Evolutionary conservation across 441 rosid genomes (phyloP).

Genomic region (Geranium incanum): DNA sequence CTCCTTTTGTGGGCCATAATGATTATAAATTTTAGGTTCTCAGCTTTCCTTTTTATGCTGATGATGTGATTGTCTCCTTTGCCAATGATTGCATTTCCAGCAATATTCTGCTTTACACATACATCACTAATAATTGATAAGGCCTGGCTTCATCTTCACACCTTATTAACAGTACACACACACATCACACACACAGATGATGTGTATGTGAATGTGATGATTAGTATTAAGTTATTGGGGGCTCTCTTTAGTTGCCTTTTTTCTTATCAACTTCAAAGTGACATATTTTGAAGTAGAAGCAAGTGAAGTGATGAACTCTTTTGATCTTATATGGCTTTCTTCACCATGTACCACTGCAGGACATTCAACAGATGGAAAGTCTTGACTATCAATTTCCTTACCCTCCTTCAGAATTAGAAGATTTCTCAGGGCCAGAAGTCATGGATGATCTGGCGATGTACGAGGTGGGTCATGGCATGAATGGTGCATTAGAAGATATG

Average conservation of each 20-base stretch:
- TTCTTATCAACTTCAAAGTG: conserved; percentile 21
- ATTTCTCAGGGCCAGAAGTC: conserved; percentile 44
- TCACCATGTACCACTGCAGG: conserved; percentile 36
- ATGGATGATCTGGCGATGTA: conserved; percentile 28
- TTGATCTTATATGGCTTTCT: conserved; percentile 30
- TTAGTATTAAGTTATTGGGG: too few species aligned
- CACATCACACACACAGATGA: too few species aligned
- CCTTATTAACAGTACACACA: neutral
- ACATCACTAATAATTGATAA: neutral
- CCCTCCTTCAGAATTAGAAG: conserved; percentile 51
- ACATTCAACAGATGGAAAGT: conserved; percentile 16
- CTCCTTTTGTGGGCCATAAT: conserved; percentile 12
- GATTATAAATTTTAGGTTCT: conserved; percentile 11
- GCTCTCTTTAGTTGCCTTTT: too few species aligned
- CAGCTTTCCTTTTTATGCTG: conserved; percentile 17
- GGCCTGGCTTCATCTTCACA: conserved; percentile 28
- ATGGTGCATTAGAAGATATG: conserved; percentile 50
- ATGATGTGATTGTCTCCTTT: conserved; percentile 33
- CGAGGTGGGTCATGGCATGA: neutral
- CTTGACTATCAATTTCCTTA: conserved; percentile 43
- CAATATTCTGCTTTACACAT: conserved; percentile 3
- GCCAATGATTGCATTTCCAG: conserved; percentile 29
- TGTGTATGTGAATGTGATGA: too few species aligned
- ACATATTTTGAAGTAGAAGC: neutral
- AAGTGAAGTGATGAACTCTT: conserved; percentile 18